Conservation (phyloP, 2,329 filamentous ascomycete species). For the Curvularia hawaiiensis region DNA sequence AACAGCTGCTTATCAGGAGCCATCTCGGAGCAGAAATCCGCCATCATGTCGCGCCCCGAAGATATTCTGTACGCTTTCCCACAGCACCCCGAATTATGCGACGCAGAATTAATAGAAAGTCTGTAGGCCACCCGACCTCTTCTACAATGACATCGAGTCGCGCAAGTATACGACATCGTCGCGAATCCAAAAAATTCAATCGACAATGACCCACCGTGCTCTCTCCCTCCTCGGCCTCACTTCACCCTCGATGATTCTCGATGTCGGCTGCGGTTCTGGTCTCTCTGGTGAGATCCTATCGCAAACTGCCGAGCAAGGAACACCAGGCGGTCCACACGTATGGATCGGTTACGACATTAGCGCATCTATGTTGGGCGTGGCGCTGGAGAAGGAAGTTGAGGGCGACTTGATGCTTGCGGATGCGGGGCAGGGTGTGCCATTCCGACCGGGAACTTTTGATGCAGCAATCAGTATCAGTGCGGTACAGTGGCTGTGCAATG, state of each 20-base stretch:
- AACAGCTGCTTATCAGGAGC: background rate
- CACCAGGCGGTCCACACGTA: conserved; percentile 76
- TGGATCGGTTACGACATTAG: conserved; percentile 99
- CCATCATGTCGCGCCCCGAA: conserved; percentile 93
- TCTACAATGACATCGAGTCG: conserved; percentile 95
- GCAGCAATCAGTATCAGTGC: conserved; percentile 94
- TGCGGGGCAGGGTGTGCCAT: conserved; percentile 94
- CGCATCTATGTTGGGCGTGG: conserved; percentile 94
- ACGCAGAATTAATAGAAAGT: conserved; percentile 14
- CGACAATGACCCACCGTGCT: conserved; percentile 90
- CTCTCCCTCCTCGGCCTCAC: conserved; percentile 86
- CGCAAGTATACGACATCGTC: conserved; percentile 97
- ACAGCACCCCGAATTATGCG: conserved; percentile 16
- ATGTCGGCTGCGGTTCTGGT: conserved; percentile 94
- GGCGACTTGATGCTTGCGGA: conserved; percentile 94
- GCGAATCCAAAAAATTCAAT: conserved; percentile 94
- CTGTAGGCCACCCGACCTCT: conserved; percentile 85
- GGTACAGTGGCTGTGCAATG: conserved; percentile 99
- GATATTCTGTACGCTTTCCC: conserved; percentile 74
- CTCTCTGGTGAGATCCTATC: conserved; percentile 94
- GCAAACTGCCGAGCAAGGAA: conserved; percentile 66
- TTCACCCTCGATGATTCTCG: conserved; percentile 84
- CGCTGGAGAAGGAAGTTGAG: conserved; percentile 87
- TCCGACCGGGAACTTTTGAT: conserved; percentile 90
- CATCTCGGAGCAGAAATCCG: conserved; percentile 11